Conservation (phyloP, 129 eudicot genomes). For the Cynara cardunculus region DNA sequence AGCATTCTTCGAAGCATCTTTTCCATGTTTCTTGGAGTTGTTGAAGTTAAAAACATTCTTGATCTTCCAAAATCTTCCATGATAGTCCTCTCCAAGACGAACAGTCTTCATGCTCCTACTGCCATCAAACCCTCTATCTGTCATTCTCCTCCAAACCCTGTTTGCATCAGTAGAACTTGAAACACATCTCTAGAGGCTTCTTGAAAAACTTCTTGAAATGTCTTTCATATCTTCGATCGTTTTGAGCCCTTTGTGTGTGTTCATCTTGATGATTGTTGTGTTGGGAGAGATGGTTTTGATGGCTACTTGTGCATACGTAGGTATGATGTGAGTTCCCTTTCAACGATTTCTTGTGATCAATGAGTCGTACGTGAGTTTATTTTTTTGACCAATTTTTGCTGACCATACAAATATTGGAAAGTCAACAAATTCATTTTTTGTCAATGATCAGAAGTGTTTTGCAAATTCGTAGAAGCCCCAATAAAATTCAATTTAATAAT, state of each 20-base stretch:
- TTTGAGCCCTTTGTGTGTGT: not conserved
- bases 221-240: slow-evolving; percentile 9
- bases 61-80: slow-evolving; percentile 13
- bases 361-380: not conserved
- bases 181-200: slow-evolving; percentile 17
- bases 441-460: not conserved
- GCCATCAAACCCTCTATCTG: slow-evolving; percentile 18
- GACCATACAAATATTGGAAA: not conserved
- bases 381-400: slow-evolving; percentile 9
- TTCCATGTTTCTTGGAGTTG: not conserved
- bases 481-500: too few species aligned
- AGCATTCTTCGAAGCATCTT: slow-evolving; percentile 11
- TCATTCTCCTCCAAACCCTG: slow-evolving; percentile 13
- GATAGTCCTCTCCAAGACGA: slow-evolving; percentile 18
- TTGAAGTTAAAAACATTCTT: slow-evolving; percentile 10
- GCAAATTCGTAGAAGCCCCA: not conserved
- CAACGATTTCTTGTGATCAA: not conserved
- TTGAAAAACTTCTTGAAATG: slow-evolving; percentile 7
- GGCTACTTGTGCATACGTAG: not conserved
- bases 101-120: slow-evolving; percentile 17
- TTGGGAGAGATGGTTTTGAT: not conserved
- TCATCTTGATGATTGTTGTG: not conserved
- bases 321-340: not conserved
- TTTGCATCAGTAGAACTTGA: slow-evolving; percentile 12
- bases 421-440: not conserved